Evolutionary conservation across 2,329 filamentous ascomycete genomes (phyloP), one percentile per base, ranked within the genome.

Genomic region (Dothidotthia symphoricarpi): DNA sequence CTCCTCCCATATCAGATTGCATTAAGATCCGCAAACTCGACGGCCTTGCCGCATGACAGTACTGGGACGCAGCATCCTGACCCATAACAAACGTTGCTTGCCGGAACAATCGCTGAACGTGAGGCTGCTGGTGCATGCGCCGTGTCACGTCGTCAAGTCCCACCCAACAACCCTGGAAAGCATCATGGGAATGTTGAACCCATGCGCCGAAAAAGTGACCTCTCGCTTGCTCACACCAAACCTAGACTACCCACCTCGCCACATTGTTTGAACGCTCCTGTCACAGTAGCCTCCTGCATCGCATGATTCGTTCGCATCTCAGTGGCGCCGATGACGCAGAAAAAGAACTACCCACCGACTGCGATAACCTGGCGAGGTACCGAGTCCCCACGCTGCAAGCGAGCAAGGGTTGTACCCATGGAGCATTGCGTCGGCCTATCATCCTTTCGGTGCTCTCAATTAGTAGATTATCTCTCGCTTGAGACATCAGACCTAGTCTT

Each of bases 261-360:
- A 47, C 41, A 51, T 55, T 50, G 47, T 49, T 45, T 49, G 49
- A 48, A 36, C 39, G 41, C 39, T 47, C 45, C 51, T 53, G 60
- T 60, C 58, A 58, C 53, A 49, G 33, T 43, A 40, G 41, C 33
- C 40, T 28, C 40, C 45, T 55, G 57, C 53, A 53, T 41, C 44
- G 34, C 57, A 56, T 58, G 53, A 64, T 65, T 64, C 54, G 58
- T 47, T 51, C 41, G 44, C 41, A 45, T 19, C 29, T 32, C 29
- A 39, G 48, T 54, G 55, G 56, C 51, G 52, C 47, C 49, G 49
- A 44, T 47, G 43, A 46, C 51, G 51, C 49, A 47, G 45, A 62
- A 57, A 57, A 61, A 58, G 42, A 55, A 59, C 47, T 44, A 35
- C 39, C 48, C 46, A 41, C 42, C 50, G 19, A 22, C 49, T 51